Evolutionary conservation across 768 basidiomycete genomes (phyloP), one percentile per base, ranked within the genome.

Genomic region (Leccinellum rugosiceps): DNA sequence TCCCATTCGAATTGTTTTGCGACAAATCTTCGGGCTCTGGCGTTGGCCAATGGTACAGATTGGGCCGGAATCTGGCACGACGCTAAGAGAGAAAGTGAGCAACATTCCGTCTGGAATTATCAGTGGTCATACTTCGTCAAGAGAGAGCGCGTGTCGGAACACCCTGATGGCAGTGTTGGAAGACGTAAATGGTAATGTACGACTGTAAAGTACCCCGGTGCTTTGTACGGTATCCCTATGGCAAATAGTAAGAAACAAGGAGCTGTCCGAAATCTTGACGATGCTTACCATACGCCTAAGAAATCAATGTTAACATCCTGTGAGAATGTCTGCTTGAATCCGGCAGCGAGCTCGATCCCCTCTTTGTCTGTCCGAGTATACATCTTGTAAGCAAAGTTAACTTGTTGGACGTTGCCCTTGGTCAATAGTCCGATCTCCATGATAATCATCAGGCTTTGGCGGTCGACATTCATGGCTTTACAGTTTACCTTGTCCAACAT

Each of bases 171-270:
- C 77, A 21, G 71, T 75, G 64, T 90, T 88, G 17, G 80, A 77
- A 46, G 76, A 76, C 1, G 86, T 84, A 61, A 90, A 92, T 0
- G 91, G 91, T 26, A 92, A 73, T 1, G 75, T 79, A 9, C 80
- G 76, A 3, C 78, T 74, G 72, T 77, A 73, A n/a, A 92, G 56
- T 1, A 87, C 62, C 0, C 91, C 91, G 21, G 90, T 89, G 53
- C 87, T 87, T 8, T 85, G 76, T 3, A 93, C 90, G 0, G 90
- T 93, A 57, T 93, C 90, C 90, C 89, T 82, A 21, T 6, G 53
- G 38, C 6, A 19, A 47, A 17, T 41, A 25, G 30, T 69, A 28
- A 61, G 47, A 3, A 30, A 58, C 43, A 31, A 21, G 44, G 11
- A 50, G 14, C 17, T n/a, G 8, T 15, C 17, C 23, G 43, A 4